These are phyloP conservation scores for Plasmodium coatneyi DNA, from an alignment of 169 alveolate species.

Conservation along the genomic window DNA sequence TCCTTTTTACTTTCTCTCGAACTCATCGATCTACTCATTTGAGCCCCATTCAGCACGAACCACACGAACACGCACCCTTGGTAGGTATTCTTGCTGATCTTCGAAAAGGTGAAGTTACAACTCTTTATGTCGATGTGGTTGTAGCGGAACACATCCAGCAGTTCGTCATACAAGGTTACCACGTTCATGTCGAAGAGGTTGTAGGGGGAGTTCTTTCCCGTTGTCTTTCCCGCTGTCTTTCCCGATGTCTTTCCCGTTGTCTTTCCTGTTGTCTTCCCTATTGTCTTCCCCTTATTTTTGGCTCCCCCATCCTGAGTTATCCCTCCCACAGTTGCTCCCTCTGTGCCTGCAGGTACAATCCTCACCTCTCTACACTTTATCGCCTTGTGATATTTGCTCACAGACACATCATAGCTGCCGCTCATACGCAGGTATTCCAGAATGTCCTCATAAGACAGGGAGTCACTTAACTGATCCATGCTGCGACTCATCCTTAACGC, in stretches of 20 bases:
- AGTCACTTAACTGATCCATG: constrained; percentile 8
- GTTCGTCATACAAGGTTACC: constrained; percentile 18
- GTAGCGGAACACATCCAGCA: constrained; percentile 14
- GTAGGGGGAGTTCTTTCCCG: background rate
- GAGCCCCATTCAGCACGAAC: background rate
- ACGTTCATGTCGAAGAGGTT: constrained; percentile 20
- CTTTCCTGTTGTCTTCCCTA: background rate
- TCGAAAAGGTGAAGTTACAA: constrained; percentile 14
- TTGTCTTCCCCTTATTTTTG: no score
- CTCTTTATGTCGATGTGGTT: constrained; percentile 23
- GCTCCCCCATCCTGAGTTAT: no score
- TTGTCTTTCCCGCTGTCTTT: background rate
- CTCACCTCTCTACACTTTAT: constrained; percentile 21
- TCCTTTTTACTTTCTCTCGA: background rate
- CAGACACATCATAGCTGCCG: background rate
- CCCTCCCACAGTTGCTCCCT: background rate
- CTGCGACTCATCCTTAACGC: background rate
- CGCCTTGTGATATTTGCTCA: constrained; percentile 17
- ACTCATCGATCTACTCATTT: background rate
- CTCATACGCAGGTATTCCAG: background rate
- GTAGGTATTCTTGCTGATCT: constrained; percentile 9
- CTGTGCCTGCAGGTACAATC: background rate
- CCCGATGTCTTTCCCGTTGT: no score
- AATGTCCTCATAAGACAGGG: constrained; percentile 8
- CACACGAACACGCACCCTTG: constrained; percentile 15